Evolutionary conservation across 2,329 filamentous ascomycete species (phyloP), one percentile per base, ranked within the genome.

Genomic region (Xylariaceae sp.): DNA sequence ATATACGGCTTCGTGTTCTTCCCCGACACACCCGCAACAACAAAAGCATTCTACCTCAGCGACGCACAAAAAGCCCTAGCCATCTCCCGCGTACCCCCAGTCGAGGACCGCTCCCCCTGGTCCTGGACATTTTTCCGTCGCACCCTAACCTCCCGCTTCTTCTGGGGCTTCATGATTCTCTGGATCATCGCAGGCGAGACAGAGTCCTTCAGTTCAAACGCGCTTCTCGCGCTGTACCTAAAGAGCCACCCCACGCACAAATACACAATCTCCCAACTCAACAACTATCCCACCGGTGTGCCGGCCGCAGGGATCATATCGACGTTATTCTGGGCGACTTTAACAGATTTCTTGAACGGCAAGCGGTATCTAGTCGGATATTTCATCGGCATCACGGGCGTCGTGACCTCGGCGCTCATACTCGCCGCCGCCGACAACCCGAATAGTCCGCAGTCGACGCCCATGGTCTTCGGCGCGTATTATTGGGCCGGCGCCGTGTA

Each of bases 181-280:
- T 90, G 87, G 87, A 82, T 88, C 61, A 85, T 91, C 36, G 87
- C 87, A 0, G 87, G 87, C 26, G 87, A 90, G 67, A 87, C 86
- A 0, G 88, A 92, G 69, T 88, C 86, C 0, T 91, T 90, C 70
- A 85, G 82, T 49, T 80, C 82, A 17, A 90, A 91, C 70, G 76
- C 83, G 0, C 76, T 90, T 0, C 71, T 84, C 0, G 72, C 75
- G 0, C 72, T 84, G 1, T 84, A 78, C 66, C 71, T 84, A 69
- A 81, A 83, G 64, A 75, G 71, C 53, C 77, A 81, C 31, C 80
- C 79, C 0, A 71, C 66, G 6, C 70, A 67, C 17, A 66, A 67
- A 12, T 84, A 82, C 65, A 73, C 75, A 0, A 73, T 83, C 0
- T 46, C 75, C 0, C 79, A 85, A 61, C 75, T 81, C 9, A 86